Evolutionary conservation across 2,329 filamentous ascomycete species (phyloP).

Genomic region (Phyllachora maydis): DNA sequence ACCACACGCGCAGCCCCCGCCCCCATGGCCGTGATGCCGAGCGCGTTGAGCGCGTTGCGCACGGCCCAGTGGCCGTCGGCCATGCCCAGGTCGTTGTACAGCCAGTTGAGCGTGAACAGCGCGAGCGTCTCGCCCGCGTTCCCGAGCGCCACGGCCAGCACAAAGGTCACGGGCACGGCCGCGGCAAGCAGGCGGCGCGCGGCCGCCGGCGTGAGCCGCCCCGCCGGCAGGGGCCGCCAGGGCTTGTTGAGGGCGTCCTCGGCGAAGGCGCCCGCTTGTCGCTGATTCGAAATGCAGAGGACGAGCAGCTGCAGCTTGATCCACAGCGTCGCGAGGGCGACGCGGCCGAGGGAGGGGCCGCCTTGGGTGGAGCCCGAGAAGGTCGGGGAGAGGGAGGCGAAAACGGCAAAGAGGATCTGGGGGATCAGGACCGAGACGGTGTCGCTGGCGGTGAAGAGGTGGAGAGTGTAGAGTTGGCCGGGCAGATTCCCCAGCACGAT

Average conservation of each 20-base stretch:
- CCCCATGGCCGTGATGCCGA: conserved; percentile 9
- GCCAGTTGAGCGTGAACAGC: conserved; percentile 7
- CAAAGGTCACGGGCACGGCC: conserved; percentile 1
- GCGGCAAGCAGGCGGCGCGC: conserved; percentile 5
- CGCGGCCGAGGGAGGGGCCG: conserved; percentile 1
- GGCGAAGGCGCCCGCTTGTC: conserved; percentile 5
- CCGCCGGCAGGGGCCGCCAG: conserved; percentile 10
- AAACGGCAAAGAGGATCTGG: conserved; percentile 4
- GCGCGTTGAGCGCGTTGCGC: conserved; percentile 11
- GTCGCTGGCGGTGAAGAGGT: conserved; percentile 8
- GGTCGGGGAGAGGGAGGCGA: conserved; percentile 1
- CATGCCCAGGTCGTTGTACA: conserved; percentile 11
- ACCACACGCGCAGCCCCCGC: no score
- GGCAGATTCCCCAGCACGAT: no score
- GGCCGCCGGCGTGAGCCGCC: conserved; percentile 5
- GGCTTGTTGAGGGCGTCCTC: conserved; percentile 13
- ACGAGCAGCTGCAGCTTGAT: conserved; percentile 10
- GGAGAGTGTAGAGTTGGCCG: conserved; percentile 3
- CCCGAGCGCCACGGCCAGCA: conserved; percentile 5
- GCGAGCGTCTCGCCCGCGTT: conserved; percentile 3
- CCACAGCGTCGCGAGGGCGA: conserved; percentile 7
- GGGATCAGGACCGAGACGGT: conserved; percentile 8
- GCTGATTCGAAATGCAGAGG: conserved; percentile 11
- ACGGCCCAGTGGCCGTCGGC: conserved; percentile 8
- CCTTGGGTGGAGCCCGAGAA: not conserved